Base-by-base conservation (phyloP, 352 stramenopile genomes). In the Halophytophthora batemanensis region DNA sequence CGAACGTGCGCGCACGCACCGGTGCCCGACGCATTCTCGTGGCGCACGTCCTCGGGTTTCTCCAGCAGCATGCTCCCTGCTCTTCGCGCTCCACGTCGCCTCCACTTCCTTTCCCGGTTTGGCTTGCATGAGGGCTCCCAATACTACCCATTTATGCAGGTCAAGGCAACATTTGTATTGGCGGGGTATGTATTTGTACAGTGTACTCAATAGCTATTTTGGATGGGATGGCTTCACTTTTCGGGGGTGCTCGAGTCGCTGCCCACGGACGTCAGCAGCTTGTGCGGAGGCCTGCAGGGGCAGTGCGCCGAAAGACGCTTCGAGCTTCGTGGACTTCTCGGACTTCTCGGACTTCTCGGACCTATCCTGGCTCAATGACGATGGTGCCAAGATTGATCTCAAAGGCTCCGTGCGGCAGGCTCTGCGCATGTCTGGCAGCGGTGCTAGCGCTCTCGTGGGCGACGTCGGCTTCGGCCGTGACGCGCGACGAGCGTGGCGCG, bases 31-130 rank as follows among this genome's bases (percentile, higher is more conserved):
- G 75, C 58, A 45, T 85, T 92, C 53, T 85, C 71, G 59, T 94
- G 83, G 50, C 73, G 81, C 53, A 94, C 81, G 55, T 72, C 71
- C 47, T 76, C 61, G 8, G 83, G 83, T 55, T 94, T 94, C 56
- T 92, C 83, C 47, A 94, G 65, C 56, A 91, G 68, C 83, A 94
- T 94, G 6, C 67, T 60, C 15, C n/a, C n/a, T 36, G 41, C 22
- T 21, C 37, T 6, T 38, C n/a, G n/a, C 36, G 3, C 45, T 47
- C 2, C 7, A 38, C 28, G 19, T 46, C 21, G 12, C 25, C 25
- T 31, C 25, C 25, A 8, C 25, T 31, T 31, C 25, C 25, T 8
- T 8, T 4, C 25, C 8, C n/a, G n/a, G n/a, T n/a, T n/a, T n/a
- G n/a, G n/a, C n/a, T n/a, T n/a, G n/a, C n/a, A n/a, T n/a, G n/a